A percentile compares a stretch with the other conserved stretches of the same genome.
phyloP scores from a whole-genome alignment of 176 grass and related monocot species.

The Neostapfia colusana region DNA sequence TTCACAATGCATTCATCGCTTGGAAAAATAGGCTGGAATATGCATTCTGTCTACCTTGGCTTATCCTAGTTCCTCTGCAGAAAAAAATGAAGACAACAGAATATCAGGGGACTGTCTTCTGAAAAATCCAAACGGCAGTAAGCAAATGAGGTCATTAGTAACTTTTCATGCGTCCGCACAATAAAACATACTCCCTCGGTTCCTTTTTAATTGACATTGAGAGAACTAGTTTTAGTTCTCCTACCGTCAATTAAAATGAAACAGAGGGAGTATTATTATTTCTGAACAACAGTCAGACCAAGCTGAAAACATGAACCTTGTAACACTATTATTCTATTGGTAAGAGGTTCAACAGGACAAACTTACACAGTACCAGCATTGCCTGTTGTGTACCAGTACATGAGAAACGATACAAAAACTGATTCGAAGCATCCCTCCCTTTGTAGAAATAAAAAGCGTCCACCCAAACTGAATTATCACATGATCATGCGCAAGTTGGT shows the following conservation, averaged over 20 bases:
- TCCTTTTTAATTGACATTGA: too few species aligned
- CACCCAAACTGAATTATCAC: conserved; percentile 17
- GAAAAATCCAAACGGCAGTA: neutral
- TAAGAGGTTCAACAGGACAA: neutral
- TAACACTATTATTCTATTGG: neutral
- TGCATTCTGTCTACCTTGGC: conserved; percentile 18
- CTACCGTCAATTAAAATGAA: too few species aligned
- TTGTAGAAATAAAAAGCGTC: conserved; percentile 16
- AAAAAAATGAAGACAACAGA: conserved; percentile 6
- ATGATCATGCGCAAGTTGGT: conserved; percentile 5
- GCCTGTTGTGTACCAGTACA: conserved; percentile 3
- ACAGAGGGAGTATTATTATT: too few species aligned
- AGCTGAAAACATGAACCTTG: neutral
- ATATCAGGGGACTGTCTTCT: neutral
- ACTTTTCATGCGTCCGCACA: neutral
- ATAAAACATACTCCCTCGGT: too few species aligned
- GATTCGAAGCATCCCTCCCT: neutral
- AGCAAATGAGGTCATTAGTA: conserved; percentile 1
- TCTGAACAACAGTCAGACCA: neutral
- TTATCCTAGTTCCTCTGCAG: conserved; percentile 42
- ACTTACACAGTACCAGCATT: conserved; percentile 19
- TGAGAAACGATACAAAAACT: neutral
- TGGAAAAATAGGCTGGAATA: conserved; percentile 28
- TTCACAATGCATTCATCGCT: conserved; percentile 23
- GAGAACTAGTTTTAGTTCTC: too few species aligned